These are phyloP conservation scores for Fusarium xylarioides DNA, from an alignment of 2,329 filamentous ascomycete genomes.

Conservation along the genomic window DNA sequence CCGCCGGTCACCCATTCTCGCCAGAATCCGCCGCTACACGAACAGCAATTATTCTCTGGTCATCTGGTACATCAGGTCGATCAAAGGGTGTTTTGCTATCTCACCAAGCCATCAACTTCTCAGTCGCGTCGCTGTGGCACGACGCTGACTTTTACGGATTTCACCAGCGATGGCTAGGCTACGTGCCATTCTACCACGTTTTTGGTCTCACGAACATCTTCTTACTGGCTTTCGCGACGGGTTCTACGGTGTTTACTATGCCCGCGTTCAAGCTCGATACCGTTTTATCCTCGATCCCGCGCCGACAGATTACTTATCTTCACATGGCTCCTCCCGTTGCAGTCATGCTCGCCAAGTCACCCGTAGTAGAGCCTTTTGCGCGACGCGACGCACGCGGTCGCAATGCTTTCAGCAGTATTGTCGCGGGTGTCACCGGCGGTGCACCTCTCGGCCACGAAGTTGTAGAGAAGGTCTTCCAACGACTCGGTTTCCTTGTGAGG, in stretches of 20 bases:
- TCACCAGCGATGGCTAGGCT: slow-evolving; percentile 62
- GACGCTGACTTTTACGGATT: slow-evolving; percentile 57
- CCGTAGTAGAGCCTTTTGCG: slow-evolving; percentile 69
- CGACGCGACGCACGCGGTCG: slow-evolving; percentile 51
- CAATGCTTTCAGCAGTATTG: slow-evolving; percentile 68
- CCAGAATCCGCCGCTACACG: slow-evolving; percentile 58
- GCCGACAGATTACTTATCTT: slow-evolving; percentile 71
- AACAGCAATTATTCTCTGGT: slow-evolving; percentile 59
- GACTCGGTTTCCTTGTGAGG: slow-evolving; percentile 58
- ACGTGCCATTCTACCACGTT: slow-evolving; percentile 76
- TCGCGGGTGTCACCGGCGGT: slow-evolving; percentile 65
- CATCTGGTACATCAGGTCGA: slow-evolving; percentile 73
- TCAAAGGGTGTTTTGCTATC: slow-evolving; percentile 80
- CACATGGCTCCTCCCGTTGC: slow-evolving; percentile 75
- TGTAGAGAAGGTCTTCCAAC: slow-evolving; percentile 67
- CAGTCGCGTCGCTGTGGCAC: slow-evolving; percentile 59
- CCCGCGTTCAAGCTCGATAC: slow-evolving; percentile 72
- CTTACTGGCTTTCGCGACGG: slow-evolving; percentile 62
- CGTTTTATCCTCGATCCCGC: slow-evolving; percentile 69
- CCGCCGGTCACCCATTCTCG: slow-evolving; percentile 50
- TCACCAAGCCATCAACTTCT: slow-evolving; percentile 71
- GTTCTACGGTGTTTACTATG: slow-evolving; percentile 74
- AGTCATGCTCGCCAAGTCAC: slow-evolving; percentile 74
- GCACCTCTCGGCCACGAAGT: slow-evolving; percentile 68
- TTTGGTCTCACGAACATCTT: slow-evolving; percentile 67